A percentile compares a stretch with the other conserved stretches of the same genome.
These are phyloP conservation scores for Paecilomyces fulvus DNA, from an alignment of 2,329 filamentous ascomycete species.

Conservation along the genomic window DNA sequence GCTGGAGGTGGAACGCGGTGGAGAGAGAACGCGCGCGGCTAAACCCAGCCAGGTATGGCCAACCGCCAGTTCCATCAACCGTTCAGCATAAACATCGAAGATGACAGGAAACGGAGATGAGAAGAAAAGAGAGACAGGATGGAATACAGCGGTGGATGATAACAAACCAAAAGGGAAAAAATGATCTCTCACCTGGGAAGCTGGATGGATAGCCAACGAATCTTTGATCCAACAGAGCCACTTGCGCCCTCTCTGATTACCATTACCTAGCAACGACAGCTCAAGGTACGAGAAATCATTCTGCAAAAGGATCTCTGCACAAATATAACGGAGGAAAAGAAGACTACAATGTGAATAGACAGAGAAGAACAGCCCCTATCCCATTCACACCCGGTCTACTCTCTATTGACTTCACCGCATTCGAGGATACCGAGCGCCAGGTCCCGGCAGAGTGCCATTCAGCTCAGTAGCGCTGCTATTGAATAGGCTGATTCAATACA, in stretches of 20 bases:
- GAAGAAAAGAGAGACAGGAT: neutral
- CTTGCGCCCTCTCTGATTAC: too few relatives aligned
- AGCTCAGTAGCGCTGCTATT: neutral
- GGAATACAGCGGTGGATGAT: neutral
- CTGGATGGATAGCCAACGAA: neutral
- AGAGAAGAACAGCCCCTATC: neutral
- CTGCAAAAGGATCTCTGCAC: neutral
- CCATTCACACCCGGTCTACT: neutral
- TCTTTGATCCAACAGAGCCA: neutral
- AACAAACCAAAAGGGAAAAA: neutral
- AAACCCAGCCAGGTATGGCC: neutral
- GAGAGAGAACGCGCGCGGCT: slow-evolving; percentile 1
- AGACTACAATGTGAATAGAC: neutral
- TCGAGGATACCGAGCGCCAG: neutral
- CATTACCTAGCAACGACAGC: neutral
- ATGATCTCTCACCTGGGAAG: neutral
- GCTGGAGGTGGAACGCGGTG: neutral
- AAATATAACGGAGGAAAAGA: neutral
- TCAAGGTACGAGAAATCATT: neutral
- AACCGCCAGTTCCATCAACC: neutral
- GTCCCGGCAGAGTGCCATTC: neutral
- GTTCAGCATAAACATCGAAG: neutral
- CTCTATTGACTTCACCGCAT: neutral
- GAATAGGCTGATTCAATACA: neutral
- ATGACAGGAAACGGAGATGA: neutral